Percentiles rank a stretch among this genome's conserved stretches.
Conservation (phyloP, 768 basidiomycete species). For the Phaeotremella skinneri region DNA sequence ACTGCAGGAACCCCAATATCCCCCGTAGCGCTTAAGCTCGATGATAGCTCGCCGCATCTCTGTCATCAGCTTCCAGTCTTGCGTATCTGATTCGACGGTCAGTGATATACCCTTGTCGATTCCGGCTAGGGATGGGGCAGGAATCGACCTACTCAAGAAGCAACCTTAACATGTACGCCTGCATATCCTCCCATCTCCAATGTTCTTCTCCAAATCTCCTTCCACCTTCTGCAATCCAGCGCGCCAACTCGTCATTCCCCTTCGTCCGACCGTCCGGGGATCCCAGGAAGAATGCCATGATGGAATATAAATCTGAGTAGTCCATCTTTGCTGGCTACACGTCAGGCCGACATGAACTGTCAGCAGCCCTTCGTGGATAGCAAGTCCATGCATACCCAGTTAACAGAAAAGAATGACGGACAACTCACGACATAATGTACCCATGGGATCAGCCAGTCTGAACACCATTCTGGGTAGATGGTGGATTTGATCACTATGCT, state of each 20-base stretch:
- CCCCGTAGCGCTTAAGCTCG: no score
- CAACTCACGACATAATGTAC: slow-evolving; percentile 52
- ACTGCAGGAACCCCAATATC: no score
- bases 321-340: slow-evolving; percentile 49
- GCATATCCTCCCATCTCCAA: slow-evolving; percentile 52
- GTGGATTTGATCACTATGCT: slow-evolving; percentile 51
- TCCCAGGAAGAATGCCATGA: slow-evolving; percentile 49
- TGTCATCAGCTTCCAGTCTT: slow-evolving; percentile 24
- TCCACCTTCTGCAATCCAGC: slow-evolving; percentile 43
- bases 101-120: slow-evolving; percentile 10
- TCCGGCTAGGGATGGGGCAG: neutral
- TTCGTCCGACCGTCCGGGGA: slow-evolving; percentile 41
- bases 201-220: slow-evolving; percentile 44
- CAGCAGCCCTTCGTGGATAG: neutral
- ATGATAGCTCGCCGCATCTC: slow-evolving; percentile 24
- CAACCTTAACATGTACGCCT: slow-evolving; percentile 51
- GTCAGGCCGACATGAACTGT: neutral
- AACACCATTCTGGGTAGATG: slow-evolving; percentile 51
- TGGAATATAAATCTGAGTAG: slow-evolving; percentile 49
- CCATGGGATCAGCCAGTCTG: slow-evolving; percentile 52
- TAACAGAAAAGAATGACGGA: slow-evolving; percentile 1
- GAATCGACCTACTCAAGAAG: slow-evolving; percentile 41
- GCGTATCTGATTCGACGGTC: slow-evolving; percentile 15
- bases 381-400: neutral
- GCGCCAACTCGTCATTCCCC: slow-evolving; percentile 45